Base-by-base conservation (phyloP, 768 basidiomycete genomes). In the Rubroboletus pulcherrimus region DNA sequence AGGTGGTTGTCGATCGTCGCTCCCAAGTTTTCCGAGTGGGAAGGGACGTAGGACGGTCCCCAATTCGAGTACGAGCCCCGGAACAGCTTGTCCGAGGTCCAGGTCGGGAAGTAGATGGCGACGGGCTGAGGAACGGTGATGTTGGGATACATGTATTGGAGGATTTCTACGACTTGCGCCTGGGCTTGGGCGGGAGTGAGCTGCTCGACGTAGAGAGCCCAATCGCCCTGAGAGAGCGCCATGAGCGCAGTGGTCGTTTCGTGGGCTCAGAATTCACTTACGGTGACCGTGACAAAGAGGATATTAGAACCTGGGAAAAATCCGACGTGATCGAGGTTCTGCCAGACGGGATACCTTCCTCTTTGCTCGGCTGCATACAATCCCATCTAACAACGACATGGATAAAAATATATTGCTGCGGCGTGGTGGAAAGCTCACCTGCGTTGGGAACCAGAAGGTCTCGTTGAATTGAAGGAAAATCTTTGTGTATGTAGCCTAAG, bases 331-430 rank as follows among this genome's bases (percentile, higher is more conserved):
- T 87, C 85, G 41, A 87, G 65, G 61, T 75, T 81, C 61, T 87
- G 86, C 86, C 85, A 87, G 5, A 86, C 77, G 0, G 85, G 82
- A 68, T 84, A 87, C 33, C 75, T 73, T 4, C 85, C 86, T 21
- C 84, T 77, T 51, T 82, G 73, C 15, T 70, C 59, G 54, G 82
- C 82, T 7, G 85, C 84, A 59, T 82, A 86, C 5, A 85, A 62
- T 3, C 74, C 83, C 70, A 73, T 62, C 70, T 71, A 49, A 17
- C 29, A 7, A 15, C 12, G 6, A 19, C 9, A 19, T 31, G 15
- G 2, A 30, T 53, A 7, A 40, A 9, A 6, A 8, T 0, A 15
- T 35, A 9, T 10, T 6, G 40, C 9, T 15, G 34, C 0, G 12
- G 6, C 12, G 2, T 7, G 4, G n/a, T 9, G 26, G 9, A 10